These are phyloP conservation scores for Danielozyma ontarioensis DNA, from an alignment of 805 yeast species.

Conservation along the genomic window DNA sequence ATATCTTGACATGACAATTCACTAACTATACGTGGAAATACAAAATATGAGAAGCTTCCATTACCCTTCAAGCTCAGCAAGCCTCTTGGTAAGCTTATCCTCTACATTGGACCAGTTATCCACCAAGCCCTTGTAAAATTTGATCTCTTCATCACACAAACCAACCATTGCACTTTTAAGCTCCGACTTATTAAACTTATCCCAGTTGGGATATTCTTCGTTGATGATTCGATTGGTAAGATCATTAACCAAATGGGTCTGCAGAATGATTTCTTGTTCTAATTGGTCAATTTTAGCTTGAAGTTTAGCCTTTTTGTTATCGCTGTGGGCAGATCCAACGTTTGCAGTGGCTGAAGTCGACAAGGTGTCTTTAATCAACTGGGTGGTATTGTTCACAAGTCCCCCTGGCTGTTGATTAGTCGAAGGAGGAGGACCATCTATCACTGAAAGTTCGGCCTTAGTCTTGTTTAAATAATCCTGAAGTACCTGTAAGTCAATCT, in stretches of 20 bases:
- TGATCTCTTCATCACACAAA: constrained; percentile 73
- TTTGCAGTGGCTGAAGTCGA: constrained; percentile 42
- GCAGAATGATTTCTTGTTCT: constrained; percentile 40
- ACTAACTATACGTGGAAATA: too few relatives aligned
- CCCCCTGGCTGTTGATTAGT: constrained; percentile 21
- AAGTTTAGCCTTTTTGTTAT: constrained; percentile 39
- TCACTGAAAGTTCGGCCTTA: constrained; percentile 57
- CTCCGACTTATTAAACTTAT: constrained; percentile 72
- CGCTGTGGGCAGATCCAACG: constrained; percentile 37
- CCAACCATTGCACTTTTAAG: constrained; percentile 63
- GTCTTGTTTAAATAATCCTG: constrained; percentile 74
- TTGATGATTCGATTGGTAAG: constrained; percentile 43
- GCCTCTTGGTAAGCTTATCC: not conserved
- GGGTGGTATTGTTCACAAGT: constrained; percentile 37
- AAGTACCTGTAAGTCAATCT: constrained; percentile 83
- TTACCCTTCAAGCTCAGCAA: too few relatives aligned
- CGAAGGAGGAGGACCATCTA: constrained; percentile 42
- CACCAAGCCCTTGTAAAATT: constrained; percentile 63
- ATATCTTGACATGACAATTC: too few relatives aligned
- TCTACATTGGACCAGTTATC: constrained; percentile 66
- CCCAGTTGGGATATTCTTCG: constrained; percentile 63
- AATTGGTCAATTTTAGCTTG: constrained; percentile 38
- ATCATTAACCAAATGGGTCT: constrained; percentile 41
- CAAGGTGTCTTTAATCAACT: constrained; percentile 45
- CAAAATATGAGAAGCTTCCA: too few relatives aligned